Conservation (phyloP, 1,284 basidiomycete genomes). For the Trichosporon asahii region DNA sequence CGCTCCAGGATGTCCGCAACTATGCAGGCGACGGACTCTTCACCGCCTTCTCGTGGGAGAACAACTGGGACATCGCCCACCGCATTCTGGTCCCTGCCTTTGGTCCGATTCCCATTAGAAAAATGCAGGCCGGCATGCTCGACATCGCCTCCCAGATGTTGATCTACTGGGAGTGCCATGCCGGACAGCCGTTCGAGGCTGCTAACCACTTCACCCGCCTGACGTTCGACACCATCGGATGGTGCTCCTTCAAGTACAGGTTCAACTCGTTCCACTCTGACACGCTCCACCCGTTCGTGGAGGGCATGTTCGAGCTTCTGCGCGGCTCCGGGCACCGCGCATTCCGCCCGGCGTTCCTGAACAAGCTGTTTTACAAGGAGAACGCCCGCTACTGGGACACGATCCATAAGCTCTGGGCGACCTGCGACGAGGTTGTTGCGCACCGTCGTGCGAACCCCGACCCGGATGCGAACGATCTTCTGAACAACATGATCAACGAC, state of each 20-base stretch:
- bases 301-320: slow-evolving; percentile 52
- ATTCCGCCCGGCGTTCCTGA: slow-evolving; percentile 50
- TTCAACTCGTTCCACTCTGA: slow-evolving; percentile 39
- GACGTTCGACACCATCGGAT: slow-evolving; percentile 22
- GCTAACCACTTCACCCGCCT: slow-evolving; percentile 12
- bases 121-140: slow-evolving; percentile 56
- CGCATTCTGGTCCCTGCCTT: slow-evolving; percentile 59
- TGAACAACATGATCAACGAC: slow-evolving; percentile 55
- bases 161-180: slow-evolving; percentile 14
- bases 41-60: slow-evolving; percentile 54
- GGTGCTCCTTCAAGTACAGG: slow-evolving; percentile 53
- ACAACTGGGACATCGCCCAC: slow-evolving; percentile 55
- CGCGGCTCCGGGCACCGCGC: slow-evolving; percentile 51
- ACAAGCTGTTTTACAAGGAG: slow-evolving; percentile 47
- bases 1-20: slow-evolving; percentile 52
- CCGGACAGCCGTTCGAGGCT: slow-evolving; percentile 6
- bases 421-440: slow-evolving; percentile 6
- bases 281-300: slow-evolving; percentile 53
- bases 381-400: slow-evolving; percentile 52
- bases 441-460: slow-evolving; percentile 1
- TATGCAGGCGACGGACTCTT: slow-evolving; percentile 53
- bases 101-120: slow-evolving; percentile 54
- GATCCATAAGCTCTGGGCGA: slow-evolving; percentile 40
- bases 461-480: slow-evolving; percentile 50
- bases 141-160: slow-evolving; percentile 57